A percentile compares a stretch with the other conserved stretches of the same genome.
Evolutionary conservation across 805 yeast genomes (phyloP).

Genomic region (Komagataella ulmi): DNA sequence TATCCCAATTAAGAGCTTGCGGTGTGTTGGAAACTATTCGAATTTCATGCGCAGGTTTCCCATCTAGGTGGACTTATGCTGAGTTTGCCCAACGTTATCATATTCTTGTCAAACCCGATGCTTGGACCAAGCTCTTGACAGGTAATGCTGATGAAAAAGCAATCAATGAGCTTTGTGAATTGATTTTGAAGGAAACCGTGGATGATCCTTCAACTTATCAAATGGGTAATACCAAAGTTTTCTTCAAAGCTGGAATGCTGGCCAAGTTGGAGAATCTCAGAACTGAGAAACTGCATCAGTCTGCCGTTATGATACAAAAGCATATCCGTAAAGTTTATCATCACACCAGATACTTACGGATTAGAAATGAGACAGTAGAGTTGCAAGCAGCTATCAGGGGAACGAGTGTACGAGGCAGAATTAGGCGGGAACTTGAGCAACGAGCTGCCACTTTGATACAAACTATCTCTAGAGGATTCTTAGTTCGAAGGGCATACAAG

Average conservation of each 20-base stretch:
- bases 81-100: slow-evolving; percentile 88
- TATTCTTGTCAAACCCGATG: slow-evolving; percentile 59
- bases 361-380: slow-evolving; percentile 35
- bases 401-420: slow-evolving; percentile 36
- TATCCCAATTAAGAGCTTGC: slow-evolving; percentile 92
- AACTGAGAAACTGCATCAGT: slow-evolving; percentile 58
- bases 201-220: slow-evolving; percentile 64
- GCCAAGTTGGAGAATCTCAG: slow-evolving; percentile 83
- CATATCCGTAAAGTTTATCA: slow-evolving; percentile 52
- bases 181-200: slow-evolving; percentile 51
- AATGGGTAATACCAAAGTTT: slow-evolving; percentile 85
- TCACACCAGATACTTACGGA: slow-evolving; percentile 46
- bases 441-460: slow-evolving; percentile 63
- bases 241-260: slow-evolving; percentile 93
- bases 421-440: slow-evolving; percentile 39
- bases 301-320: slow-evolving; percentile 82
- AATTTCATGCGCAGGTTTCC: slow-evolving; percentile 96
- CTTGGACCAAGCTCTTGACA: slow-evolving; percentile 50
- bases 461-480: slow-evolving; percentile 43
- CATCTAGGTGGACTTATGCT: slow-evolving; percentile 88
- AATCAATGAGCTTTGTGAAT: slow-evolving; percentile 51
- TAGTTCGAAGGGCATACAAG: slow-evolving; percentile 27
- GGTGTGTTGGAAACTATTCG: slow-evolving; percentile 96
- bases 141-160: slow-evolving; percentile 38
- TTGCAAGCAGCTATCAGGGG: slow-evolving; percentile 62